Evolutionary conservation across 768 basidiomycete genomes (phyloP).

Genomic region (Mycena amicta): DNA sequence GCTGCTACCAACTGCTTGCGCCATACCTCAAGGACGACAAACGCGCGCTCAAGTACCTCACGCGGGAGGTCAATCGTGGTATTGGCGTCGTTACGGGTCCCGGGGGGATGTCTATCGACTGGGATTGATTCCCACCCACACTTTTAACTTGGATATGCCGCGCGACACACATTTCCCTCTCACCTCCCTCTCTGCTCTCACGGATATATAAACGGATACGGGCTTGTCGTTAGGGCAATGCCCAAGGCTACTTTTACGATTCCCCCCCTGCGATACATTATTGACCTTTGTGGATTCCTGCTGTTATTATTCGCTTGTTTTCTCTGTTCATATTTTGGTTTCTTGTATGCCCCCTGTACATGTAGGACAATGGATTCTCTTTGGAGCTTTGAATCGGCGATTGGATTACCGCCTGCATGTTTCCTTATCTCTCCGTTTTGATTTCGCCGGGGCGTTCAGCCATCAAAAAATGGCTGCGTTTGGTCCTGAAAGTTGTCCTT

Average conservation of each 20-base stretch:
- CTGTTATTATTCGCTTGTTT: background rate
- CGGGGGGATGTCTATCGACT: constrained; percentile 77
- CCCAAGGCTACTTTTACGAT: too few relatives aligned
- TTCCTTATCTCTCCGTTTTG: background rate
- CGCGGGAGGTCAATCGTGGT: constrained; percentile 72
- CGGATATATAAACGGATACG: constrained; percentile 1
- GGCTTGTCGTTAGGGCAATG: background rate
- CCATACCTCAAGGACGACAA: constrained; percentile 76
- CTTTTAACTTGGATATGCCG: background rate
- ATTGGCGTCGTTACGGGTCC: constrained; percentile 73
- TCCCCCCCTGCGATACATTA: background rate
- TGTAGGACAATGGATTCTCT: background rate
- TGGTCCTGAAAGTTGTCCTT: too few relatives aligned
- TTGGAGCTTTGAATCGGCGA: background rate
- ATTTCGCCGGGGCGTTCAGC: background rate
- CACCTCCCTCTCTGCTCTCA: background rate
- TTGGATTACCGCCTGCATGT: background rate
- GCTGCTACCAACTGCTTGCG: constrained; percentile 64
- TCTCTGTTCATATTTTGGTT: background rate
- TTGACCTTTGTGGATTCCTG: too few relatives aligned
- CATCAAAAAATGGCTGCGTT: background rate
- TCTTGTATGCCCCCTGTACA: background rate
- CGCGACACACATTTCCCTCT: background rate
- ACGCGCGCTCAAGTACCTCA: constrained; percentile 79
- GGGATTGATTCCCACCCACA: constrained; percentile 49